Evolutionary conservation across 2,329 filamentous ascomycete species (phyloP), one percentile per base, ranked within the genome.

Genomic region (Pseudogymnoascus pannorum): DNA sequence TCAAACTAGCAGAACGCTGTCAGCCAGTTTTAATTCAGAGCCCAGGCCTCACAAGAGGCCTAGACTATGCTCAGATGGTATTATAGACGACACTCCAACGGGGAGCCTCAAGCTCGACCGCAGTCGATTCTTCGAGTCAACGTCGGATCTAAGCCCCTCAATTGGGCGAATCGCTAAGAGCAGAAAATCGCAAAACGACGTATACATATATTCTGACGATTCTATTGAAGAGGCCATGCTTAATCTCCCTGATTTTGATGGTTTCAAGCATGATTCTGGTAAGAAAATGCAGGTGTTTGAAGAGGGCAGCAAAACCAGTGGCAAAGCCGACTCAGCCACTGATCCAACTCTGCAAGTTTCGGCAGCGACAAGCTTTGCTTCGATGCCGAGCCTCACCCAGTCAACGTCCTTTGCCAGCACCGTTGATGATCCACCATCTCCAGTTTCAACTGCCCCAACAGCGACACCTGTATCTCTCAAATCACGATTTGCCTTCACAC

Each of bases 131-230:
- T 83, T 83, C 68, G 64, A 70, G 16, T 59, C 69, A 14, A 66
- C 65, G 20, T 63, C 69, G 31, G 72, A 75, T 38, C 66, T 69
- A 33, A 80, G 75, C 63, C 75, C 77, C 22, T 75, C 72, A 40
- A 71, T 71, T 12, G 60, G 75, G 72, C 66, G 66, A 69, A 42
- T 68, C 64, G 36, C 62, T 7, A 68, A 66, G 36, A 70, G 71
- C 42, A 75, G 75, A 65, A 69, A 71, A 18, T 77, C 75, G 60
- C 75, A 76, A 60, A 73, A 76, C 12, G 72, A 72, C 7, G 71
- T 82, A 61, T 76, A 75, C 22, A 76, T 83, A 4, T 82, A 78
- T 66, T 82, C 80, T 1, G 81, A 83, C 66, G 79, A 81, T 64
- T 74, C 77, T 4, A 73, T 79, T 24, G 78, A 81, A 63, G 77